Conservation (phyloP, 2,329 filamentous ascomycete genomes). For the Fusarium bulbicola region DNA sequence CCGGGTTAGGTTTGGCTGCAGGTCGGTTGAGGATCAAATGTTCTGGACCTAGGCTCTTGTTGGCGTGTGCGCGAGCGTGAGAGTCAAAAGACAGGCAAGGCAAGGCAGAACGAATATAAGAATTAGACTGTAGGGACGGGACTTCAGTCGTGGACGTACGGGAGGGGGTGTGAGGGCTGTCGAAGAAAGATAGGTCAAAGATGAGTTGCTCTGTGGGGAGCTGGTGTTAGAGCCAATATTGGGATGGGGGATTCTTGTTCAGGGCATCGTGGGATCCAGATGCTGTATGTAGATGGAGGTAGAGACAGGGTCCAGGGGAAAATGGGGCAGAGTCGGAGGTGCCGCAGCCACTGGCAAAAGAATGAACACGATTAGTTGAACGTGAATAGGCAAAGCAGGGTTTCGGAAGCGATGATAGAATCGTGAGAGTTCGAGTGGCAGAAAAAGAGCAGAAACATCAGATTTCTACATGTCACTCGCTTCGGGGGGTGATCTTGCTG, state of each 20-base stretch:
- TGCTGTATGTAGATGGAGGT: conserved; percentile 25
- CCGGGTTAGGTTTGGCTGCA: conserved; percentile 31
- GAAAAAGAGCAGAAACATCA: conserved; percentile 39
- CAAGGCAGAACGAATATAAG: conserved; percentile 18
- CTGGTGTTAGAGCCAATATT: conserved; percentile 17
- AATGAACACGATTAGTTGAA: conserved; percentile 25
- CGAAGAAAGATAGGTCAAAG: conserved; percentile 4
- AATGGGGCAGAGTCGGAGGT: conserved; percentile 26
- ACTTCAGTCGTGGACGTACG: conserved; percentile 4
- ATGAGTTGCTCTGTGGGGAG: conserved; percentile 22
- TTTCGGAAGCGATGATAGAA: conserved; percentile 37
- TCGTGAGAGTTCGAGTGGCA: conserved; percentile 31
- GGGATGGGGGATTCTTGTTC: conserved; percentile 27
- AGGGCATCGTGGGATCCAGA: conserved; percentile 32
- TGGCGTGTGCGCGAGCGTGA: conserved; percentile 27
- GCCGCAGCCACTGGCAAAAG: conserved; percentile 39
- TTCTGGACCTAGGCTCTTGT: conserved; percentile 38
- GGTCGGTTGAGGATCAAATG: conserved; percentile 31
- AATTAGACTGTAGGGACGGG: conserved; percentile 19
- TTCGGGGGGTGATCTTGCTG: conserved; percentile 30
- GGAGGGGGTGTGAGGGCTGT: conserved; percentile 22
- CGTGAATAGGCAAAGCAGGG: conserved; percentile 28
- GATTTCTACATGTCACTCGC: conserved; percentile 34
- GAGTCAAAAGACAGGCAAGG: conserved; percentile 19
- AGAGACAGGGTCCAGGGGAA: conserved; percentile 35